These are phyloP conservation scores for Eucalyptus regnans DNA, from an alignment of 345 rosid genomes.

Conservation along the genomic window DNA sequence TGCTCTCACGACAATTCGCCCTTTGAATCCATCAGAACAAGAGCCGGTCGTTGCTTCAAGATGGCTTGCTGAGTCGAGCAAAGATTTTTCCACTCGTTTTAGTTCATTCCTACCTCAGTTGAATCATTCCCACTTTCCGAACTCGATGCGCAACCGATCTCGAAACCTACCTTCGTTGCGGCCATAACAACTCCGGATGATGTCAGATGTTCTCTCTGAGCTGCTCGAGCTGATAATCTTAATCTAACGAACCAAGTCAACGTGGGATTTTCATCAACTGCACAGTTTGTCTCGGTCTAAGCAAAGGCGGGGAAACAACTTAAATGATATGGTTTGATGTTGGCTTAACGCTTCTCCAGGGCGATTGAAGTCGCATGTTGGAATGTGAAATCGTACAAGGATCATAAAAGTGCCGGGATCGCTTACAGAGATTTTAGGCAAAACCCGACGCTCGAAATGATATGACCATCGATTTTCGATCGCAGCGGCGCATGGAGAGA, in stretches of 20 bases:
- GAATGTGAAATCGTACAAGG: neutral
- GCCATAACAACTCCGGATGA: neutral
- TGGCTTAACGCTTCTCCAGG: neutral
- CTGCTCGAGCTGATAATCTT: neutral
- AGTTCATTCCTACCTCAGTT: neutral
- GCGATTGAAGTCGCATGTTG: neutral
- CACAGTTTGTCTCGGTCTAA: neutral
- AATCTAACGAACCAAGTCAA: neutral
- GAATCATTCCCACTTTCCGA: neutral
- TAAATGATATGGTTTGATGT: neutral
- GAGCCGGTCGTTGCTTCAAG: neutral
- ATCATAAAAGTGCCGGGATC: neutral
- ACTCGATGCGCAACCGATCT: accelerated
- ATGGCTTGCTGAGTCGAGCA: neutral
- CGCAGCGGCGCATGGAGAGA: neutral
- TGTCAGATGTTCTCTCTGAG: neutral
- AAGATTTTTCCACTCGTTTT: neutral
- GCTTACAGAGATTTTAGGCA: neutral
- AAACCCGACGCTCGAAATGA: neutral
- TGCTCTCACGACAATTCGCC: neutral
- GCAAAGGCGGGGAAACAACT: neutral
- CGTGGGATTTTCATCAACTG: neutral
- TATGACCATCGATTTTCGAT: neutral
- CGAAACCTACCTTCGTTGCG: neutral
- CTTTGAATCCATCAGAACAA: neutral